phyloP scores from a whole-genome alignment of 164 flowering plant genomes.

The Taxillus chinensis region DNA sequence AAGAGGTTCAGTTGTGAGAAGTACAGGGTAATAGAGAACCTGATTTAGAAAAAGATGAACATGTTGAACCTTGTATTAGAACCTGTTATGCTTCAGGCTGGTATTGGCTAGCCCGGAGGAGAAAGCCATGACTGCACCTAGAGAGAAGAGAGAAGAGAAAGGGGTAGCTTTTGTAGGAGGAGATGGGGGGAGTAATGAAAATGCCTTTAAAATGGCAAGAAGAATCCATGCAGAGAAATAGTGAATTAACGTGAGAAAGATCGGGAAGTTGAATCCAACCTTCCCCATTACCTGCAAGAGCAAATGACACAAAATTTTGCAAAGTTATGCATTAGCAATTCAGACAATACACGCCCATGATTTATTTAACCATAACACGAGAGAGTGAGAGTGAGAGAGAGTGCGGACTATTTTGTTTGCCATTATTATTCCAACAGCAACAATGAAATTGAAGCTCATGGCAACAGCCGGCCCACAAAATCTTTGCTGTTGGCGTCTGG shows the following conservation, averaged over 20 bases:
- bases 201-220: slow-evolving; percentile 53
- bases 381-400: neutral
- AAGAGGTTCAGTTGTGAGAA: slow-evolving; percentile 4
- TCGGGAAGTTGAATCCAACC: slow-evolving; percentile 76
- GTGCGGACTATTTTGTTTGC: slow-evolving; percentile 64
- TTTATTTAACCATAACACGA: too few relatives aligned
- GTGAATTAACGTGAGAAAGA: slow-evolving; percentile 73
- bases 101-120: slow-evolving; percentile 78
- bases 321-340: neutral
- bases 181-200: slow-evolving; percentile 56
- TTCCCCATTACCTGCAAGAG: slow-evolving; percentile 63
- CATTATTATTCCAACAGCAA: slow-evolving; percentile 63
- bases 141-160: slow-evolving; percentile 53
- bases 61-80: neutral
- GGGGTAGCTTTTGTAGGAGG: slow-evolving; percentile 74
- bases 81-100: slow-evolving; percentile 76
- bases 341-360: too few relatives aligned
- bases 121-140: slow-evolving; percentile 71
- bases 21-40: neutral
- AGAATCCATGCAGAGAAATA: slow-evolving; percentile 58
- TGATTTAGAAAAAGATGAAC: neutral
- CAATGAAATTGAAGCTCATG: slow-evolving; percentile 64
- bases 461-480: slow-evolving; percentile 69
- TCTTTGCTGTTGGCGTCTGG: slow-evolving; percentile 73
- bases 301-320: neutral